A percentile compares a stretch with the other conserved stretches of the same genome.
These are phyloP conservation scores for Tylopilus sp. DNA, from an alignment of 1,284 basidiomycete genomes.

Conservation along the genomic window DNA sequence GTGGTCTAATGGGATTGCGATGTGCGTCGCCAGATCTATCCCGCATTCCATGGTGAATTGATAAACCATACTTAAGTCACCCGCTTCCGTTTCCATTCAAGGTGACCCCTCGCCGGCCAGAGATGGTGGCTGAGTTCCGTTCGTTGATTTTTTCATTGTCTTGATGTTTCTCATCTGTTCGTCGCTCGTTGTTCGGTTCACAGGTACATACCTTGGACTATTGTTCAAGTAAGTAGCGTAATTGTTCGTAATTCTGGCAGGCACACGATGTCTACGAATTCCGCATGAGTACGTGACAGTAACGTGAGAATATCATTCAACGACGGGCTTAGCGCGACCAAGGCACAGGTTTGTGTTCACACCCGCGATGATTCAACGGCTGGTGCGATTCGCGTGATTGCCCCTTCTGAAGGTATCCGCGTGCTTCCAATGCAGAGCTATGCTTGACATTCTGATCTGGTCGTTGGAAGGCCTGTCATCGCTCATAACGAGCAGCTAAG, in stretches of 20 bases:
- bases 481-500: neutral
- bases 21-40: neutral
- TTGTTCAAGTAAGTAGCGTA: neutral
- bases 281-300: too few species aligned
- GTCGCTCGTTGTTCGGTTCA: neutral
- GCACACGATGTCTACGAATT: neutral
- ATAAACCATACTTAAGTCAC: constrained; percentile 16
- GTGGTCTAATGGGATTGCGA: constrained; percentile 23
- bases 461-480: neutral
- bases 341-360: neutral
- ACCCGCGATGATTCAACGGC: neutral
- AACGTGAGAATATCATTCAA: neutral
- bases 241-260: neutral
- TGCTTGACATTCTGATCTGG: neutral
- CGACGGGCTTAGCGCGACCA: neutral
- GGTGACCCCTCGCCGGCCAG: constrained; percentile 10
- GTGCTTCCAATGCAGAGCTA: neutral
- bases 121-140: constrained; percentile 4
- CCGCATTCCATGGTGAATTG: neutral
- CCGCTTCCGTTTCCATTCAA: constrained; percentile 19
- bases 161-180: neutral
- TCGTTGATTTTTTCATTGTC: neutral
- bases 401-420: neutral
- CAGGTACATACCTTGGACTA: too few species aligned
- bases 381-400: neutral